These are phyloP conservation scores for Benincasa hispida DNA, from an alignment of 306 rosid genomes.

Conservation along the genomic window DNA sequence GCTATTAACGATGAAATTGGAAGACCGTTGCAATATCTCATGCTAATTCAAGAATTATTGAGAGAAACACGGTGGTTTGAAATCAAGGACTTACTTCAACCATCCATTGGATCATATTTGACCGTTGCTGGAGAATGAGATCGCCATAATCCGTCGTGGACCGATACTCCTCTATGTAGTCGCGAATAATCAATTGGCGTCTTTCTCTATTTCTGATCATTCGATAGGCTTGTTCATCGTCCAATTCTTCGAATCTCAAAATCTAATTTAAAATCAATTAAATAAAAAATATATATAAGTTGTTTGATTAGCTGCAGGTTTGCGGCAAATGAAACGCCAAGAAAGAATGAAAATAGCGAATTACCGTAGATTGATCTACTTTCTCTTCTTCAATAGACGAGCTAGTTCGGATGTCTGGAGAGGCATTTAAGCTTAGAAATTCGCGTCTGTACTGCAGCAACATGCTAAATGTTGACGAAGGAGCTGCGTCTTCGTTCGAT, in stretches of 20 bases:
- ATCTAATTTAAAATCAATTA: slow-evolving; percentile 21
- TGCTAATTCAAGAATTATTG: neutral
- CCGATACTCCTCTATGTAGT: slow-evolving; percentile 38
- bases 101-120: slow-evolving; percentile 67
- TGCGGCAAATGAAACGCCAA: neutral
- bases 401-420: slow-evolving; percentile 3
- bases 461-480: slow-evolving; percentile 46
- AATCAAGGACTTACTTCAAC: slow-evolving; percentile 36
- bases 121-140: slow-evolving; percentile 54
- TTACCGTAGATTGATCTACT: slow-evolving; percentile 29
- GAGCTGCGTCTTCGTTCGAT: slow-evolving; percentile 43
- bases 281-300: neutral
- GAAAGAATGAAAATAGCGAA: neutral
- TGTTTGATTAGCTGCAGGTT: neutral
- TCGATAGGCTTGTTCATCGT: slow-evolving; percentile 63
- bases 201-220: slow-evolving; percentile 58
- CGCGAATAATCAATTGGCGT: slow-evolving; percentile 25
- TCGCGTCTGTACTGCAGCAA: slow-evolving; percentile 47
- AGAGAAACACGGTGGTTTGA: neutral
- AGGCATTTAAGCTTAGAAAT: slow-evolving; percentile 24
- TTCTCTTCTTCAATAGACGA: slow-evolving; percentile 19
- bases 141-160: slow-evolving; percentile 38
- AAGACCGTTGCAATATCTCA: neutral
- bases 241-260: slow-evolving; percentile 40
- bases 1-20: neutral